Conservation (phyloP, 495 filamentous ascomycete genomes). For the Penicillium angulare region DNA sequence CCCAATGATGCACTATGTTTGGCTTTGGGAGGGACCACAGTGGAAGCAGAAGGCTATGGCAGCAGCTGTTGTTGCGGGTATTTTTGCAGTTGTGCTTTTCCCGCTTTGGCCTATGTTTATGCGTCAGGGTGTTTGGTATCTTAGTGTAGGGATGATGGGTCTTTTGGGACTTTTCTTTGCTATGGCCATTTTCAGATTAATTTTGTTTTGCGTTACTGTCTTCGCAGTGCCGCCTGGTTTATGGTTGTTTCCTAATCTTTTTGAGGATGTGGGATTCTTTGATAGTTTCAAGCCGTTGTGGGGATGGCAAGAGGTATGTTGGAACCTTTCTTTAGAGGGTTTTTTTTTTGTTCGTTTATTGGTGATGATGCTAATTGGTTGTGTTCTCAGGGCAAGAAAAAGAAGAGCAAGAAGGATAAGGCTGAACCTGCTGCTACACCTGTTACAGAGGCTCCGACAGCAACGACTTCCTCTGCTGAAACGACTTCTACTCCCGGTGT, state of each 20-base stretch:
- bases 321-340: too few relatives aligned
- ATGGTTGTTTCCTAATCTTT: conserved; percentile 97
- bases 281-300: conserved; percentile 95
- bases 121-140: conserved; percentile 94
- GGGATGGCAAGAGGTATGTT: conserved; percentile 93
- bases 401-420: conserved; percentile 66
- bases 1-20: conserved; percentile 93
- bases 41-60: conserved; percentile 92
- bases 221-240: conserved; percentile 82
- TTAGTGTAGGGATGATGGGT: conserved; percentile 91
- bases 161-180: conserved; percentile 93
- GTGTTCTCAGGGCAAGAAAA: conserved; percentile 37
- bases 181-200: conserved; percentile 94
- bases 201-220: conserved; percentile 91
- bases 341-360: neutral
- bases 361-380: conserved; percentile 2
- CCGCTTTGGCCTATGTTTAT: conserved; percentile 93
- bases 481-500: conserved; percentile 44
- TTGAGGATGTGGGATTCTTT: conserved; percentile 98
- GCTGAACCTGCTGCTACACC: conserved; percentile 20
- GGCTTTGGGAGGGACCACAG: conserved; percentile 93
- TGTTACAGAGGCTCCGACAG: conserved; percentile 50
- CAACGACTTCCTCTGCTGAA: conserved; percentile 59
- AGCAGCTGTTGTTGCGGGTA: conserved; percentile 70
- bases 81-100: conserved; percentile 90